Evolutionary conservation across 352 stramenopile species (phyloP), one percentile per base, ranked within the genome.

Genomic region (Phytophthora rubi): DNA sequence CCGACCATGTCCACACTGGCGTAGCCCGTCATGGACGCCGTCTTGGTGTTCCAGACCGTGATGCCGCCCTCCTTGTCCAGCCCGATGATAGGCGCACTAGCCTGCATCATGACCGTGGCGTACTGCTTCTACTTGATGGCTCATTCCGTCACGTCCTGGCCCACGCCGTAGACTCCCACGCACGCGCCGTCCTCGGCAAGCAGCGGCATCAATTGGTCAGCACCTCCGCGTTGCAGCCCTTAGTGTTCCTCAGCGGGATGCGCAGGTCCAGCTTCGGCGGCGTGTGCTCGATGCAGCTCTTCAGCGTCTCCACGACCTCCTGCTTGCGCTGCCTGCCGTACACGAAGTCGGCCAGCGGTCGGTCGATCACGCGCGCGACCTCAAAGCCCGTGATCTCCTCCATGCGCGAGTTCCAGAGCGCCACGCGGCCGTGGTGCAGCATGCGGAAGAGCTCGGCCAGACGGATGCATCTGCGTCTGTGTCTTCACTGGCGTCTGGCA

Each of bases 1-100:
- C 83, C 83, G 51, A 90, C 73, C 55, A 90, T 85, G 18, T 90
- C 77, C 5, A 69, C 69, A 56, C 66, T 83, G 10, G 65, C 53
- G 51, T 83, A 90, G 0, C 83, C 83, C 28, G 81, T 92, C 68
- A 92, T 79, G 12, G 76, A 80, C 13, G 67, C 78, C 15, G 81
- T 78, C 64, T 86, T 89, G 51, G 66, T 66, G 58, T 93, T 93
- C 85, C 85, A 93, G 39, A 89, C 80, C 16, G 79, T 89, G 53
- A 93, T 87, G 54, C 82, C 76, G 0, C 77, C 85, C 16, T 93
- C 75, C 58, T 81, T 82, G 65, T 95, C 86, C 37, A 94, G 74
- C 59, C 90, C 88, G 59, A 95, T 89, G 33, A 94, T 94, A 2
- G 86, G 82, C 53, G 83, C 80, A 59, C 93, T 94, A 9, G 86